Conservation (phyloP, 495 filamentous ascomycete species). For the Aspergillus ellipticus region DNA sequence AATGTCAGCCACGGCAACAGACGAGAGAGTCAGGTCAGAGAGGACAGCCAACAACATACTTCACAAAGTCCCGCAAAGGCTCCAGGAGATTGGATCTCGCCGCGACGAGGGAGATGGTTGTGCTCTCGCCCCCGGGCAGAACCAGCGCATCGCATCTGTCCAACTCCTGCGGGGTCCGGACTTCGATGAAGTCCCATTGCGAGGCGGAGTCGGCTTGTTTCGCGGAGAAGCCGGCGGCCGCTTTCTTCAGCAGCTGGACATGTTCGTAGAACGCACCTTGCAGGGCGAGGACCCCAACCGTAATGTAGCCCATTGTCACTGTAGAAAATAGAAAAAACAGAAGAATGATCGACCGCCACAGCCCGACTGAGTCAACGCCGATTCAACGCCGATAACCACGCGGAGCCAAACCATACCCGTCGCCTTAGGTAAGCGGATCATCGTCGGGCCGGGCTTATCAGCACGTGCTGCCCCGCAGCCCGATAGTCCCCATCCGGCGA, state of each 20-base stretch:
- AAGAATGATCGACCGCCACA: neutral
- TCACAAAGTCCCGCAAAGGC: constrained; percentile 87
- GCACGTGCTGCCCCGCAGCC: constrained; percentile 24
- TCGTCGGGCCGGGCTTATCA: constrained; percentile 16
- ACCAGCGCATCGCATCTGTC: constrained; percentile 75
- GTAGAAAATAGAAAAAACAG: neutral
- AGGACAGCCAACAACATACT: constrained; percentile 51
- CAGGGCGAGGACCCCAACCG: constrained; percentile 82
- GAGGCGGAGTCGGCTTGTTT: constrained; percentile 17
- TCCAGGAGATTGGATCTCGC: constrained; percentile 75
- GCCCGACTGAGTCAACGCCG: neutral
- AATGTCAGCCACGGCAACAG: constrained; percentile 20
- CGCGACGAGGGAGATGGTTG: constrained; percentile 87
- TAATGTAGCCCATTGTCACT: constrained; percentile 36
- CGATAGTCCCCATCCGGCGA: constrained; percentile 11
- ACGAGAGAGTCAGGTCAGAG: neutral
- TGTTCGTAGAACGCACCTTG: constrained; percentile 95
- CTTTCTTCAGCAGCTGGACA: constrained; percentile 67
- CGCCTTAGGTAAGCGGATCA: constrained; percentile 12
- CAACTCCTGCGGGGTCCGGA: constrained; percentile 72
- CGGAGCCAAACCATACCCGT: neutral
- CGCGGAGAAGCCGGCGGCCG: constrained; percentile 40
- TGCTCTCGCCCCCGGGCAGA: constrained; percentile 92
- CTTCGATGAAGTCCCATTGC: constrained; percentile 66
- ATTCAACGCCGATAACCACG: neutral